Conservation (phyloP, 805 yeast species). For the Zygotorulaspora sp. region DNA sequence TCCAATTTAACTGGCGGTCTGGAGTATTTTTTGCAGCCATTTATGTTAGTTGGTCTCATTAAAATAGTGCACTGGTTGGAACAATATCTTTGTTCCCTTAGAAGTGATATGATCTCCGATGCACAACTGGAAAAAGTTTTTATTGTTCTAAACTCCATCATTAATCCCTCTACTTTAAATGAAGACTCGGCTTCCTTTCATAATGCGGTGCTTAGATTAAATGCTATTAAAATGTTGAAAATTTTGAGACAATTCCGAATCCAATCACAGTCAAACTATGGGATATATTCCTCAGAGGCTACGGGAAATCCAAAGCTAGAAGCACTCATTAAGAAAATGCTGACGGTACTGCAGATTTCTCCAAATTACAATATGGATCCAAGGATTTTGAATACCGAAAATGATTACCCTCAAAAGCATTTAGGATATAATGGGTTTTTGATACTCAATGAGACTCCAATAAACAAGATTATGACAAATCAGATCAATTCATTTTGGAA, state of each 20-base stretch:
- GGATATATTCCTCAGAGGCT: conserved; percentile 32
- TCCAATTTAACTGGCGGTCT: conserved; percentile 69
- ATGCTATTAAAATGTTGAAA: conserved; percentile 26
- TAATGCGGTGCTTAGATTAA: conserved; percentile 36
- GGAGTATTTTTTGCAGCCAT: conserved; percentile 81
- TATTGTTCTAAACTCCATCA: conserved; percentile 38
- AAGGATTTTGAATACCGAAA: conserved; percentile 21
- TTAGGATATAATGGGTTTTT: conserved; percentile 24
- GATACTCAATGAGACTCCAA: conserved; percentile 29
- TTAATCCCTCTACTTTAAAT: conserved; percentile 41
- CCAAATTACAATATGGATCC: conserved; percentile 31
- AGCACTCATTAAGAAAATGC: conserved; percentile 23
- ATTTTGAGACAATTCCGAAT: conserved; percentile 23
- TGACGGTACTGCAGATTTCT: conserved; percentile 21
- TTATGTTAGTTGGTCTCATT: conserved; percentile 54
- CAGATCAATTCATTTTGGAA: conserved; percentile 37
- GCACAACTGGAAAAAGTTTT: conserved; percentile 36
- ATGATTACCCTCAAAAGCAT: conserved; percentile 28
- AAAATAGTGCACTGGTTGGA: conserved; percentile 51
- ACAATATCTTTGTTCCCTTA: conserved; percentile 37
- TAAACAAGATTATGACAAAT: conserved; percentile 32
- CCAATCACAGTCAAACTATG: conserved; percentile 28
- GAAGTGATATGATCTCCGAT: conserved; percentile 23
- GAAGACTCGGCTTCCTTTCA: conserved; percentile 46
- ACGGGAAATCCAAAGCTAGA: conserved; percentile 28